These are phyloP conservation scores for Candolleomyces aberdarensis DNA, from an alignment of 768 basidiomycete species.

Conservation along the genomic window DNA sequence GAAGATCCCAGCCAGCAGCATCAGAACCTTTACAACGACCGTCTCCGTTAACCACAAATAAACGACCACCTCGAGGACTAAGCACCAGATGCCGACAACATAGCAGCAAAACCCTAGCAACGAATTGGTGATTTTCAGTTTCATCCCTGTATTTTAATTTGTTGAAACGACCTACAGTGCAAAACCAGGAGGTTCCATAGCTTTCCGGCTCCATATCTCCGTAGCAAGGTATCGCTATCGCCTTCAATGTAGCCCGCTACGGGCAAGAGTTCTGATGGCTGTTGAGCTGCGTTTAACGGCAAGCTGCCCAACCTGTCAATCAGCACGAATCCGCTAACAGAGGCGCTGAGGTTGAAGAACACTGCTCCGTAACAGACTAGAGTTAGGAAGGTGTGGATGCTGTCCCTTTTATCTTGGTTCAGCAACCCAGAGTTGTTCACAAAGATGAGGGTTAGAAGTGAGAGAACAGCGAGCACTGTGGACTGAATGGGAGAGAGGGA, in stretches of 20 bases:
- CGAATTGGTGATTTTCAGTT: background rate
- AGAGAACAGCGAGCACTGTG: constrained; percentile 15
- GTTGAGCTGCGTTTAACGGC: background rate
- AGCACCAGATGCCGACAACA: constrained; percentile 15
- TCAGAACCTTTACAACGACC: constrained; percentile 10
- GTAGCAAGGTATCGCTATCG: constrained; percentile 14
- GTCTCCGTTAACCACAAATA: constrained; percentile 19
- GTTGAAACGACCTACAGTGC: constrained; percentile 15
- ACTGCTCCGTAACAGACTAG: constrained; percentile 17
- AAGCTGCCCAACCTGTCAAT: background rate
- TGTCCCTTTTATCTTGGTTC: background rate
- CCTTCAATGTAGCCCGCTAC: background rate
- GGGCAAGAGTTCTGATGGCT: background rate
- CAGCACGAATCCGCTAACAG: background rate
- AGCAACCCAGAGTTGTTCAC: constrained; percentile 6
- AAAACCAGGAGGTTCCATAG: constrained; percentile 19
- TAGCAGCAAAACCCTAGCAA: constrained; percentile 19
- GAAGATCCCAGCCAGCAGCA: constrained; percentile 7
- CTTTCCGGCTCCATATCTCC: constrained; percentile 17
- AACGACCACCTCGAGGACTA: constrained; percentile 18
- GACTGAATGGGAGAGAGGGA: constrained; percentile 12
- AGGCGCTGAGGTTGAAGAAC: constrained; percentile 11
- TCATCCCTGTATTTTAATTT: background rate
- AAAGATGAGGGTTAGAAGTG: constrained; percentile 16
- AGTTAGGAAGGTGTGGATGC: constrained; percentile 5